A percentile compares a stretch with the other conserved stretches of the same genome.
These are phyloP conservation scores for Russula sp. DNA, from an alignment of 768 basidiomycete genomes.

Conservation along the genomic window DNA sequence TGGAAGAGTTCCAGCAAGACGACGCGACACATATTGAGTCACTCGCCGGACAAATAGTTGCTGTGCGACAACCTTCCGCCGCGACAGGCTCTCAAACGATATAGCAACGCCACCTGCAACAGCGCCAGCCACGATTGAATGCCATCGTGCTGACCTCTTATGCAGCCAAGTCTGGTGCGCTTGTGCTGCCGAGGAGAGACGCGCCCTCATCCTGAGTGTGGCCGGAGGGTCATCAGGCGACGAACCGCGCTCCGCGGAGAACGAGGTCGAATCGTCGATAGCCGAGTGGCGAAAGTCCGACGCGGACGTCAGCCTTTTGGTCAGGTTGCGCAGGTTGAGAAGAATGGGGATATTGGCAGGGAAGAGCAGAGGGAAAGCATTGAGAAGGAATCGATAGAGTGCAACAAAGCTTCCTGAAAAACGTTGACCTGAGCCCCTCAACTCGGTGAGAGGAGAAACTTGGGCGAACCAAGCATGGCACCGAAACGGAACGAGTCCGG, in stretches of 20 bases:
- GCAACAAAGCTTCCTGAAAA: constrained; percentile 65
- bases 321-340: constrained; percentile 20
- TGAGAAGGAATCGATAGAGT: constrained; percentile 74
- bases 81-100: constrained; percentile 64
- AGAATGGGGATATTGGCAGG: constrained; percentile 31
- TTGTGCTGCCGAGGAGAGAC: constrained; percentile 56
- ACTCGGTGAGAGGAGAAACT: background rate
- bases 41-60: constrained; percentile 84
- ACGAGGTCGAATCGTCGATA: constrained; percentile 25
- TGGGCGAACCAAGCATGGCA: constrained; percentile 66
- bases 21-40: background rate
- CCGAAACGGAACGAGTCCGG: constrained; percentile 78
- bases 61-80: constrained; percentile 68
- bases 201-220: constrained; percentile 31
- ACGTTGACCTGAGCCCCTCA: too few relatives aligned
- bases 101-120: constrained; percentile 69
- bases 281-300: constrained; percentile 10
- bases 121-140: constrained; percentile 73
- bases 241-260: constrained; percentile 9
- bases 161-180: constrained; percentile 58
- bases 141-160: constrained; percentile 70
- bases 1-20: background rate
- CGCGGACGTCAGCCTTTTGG: background rate
- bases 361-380: constrained; percentile 66
- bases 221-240: constrained; percentile 7